phyloP scores from a whole-genome alignment of 1,139 yeast species.

The Candida sanyaensis region DNA sequence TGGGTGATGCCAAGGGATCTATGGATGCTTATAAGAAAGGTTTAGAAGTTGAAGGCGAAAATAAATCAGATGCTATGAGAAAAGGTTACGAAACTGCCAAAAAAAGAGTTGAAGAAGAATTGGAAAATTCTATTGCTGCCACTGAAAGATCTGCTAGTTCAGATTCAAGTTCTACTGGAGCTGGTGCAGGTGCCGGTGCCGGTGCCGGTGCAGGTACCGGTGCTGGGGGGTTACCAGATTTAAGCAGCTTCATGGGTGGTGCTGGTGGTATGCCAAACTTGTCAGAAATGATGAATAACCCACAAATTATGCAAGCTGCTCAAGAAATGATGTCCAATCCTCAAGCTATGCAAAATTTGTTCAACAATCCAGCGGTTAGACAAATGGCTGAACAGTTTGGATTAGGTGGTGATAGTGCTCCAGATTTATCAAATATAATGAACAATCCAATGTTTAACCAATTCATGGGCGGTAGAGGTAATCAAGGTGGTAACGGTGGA shows the following conservation, averaged over 20 bases:
- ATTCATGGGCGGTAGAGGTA: slow-evolving; percentile 46
- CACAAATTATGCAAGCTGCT: slow-evolving; percentile 90
- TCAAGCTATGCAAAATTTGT: slow-evolving; percentile 68
- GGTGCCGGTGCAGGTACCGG: no score
- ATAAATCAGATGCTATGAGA: slow-evolving; percentile 86
- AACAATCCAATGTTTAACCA: slow-evolving; percentile 74
- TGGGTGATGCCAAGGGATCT: slow-evolving; percentile 86
- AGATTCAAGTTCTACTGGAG: slow-evolving; percentile 18
- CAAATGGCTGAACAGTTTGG: slow-evolving; percentile 77
- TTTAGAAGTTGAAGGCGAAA: slow-evolving; percentile 81
- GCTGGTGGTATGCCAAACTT: slow-evolving; percentile 62
- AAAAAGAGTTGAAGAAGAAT: slow-evolving; percentile 75
- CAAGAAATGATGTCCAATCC: slow-evolving; percentile 93
- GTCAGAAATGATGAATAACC: slow-evolving; percentile 76
- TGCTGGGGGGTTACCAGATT: slow-evolving; percentile 72
- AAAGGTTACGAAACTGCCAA: slow-evolving; percentile 94
- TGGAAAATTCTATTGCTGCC: slow-evolving; percentile 47
- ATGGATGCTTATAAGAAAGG: slow-evolving; percentile 90
- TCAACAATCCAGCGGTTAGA: slow-evolving; percentile 78
- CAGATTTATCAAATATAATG: slow-evolving; percentile 70
- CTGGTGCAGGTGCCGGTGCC: slow-evolving; percentile 32
- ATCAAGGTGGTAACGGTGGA: slow-evolving; percentile 3
- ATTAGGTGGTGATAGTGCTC: slow-evolving; percentile 55
- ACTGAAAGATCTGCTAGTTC: slow-evolving; percentile 16
- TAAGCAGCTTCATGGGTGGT: slow-evolving; percentile 64